Evolutionary conservation across 2,329 filamentous ascomycete genomes (phyloP), one percentile per base, ranked within the genome.

Genomic region (Lachnellula occidentalis): DNA sequence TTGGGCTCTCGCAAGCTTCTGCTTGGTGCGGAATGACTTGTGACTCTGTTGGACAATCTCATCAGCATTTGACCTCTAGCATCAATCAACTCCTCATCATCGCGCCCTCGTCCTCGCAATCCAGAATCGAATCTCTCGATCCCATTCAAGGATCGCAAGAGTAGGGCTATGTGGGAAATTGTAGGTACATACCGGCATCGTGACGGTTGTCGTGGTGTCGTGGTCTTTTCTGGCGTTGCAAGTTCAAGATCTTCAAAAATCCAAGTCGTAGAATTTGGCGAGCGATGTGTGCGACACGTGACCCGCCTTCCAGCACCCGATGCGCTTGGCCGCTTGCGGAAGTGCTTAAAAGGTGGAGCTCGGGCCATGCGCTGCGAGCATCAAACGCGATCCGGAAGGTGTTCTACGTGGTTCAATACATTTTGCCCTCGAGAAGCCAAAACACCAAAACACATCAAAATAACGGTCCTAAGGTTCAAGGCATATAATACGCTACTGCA

Each of bases 11-110:
- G 94, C 94, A 82, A 99, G 91, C 94, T 99, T 99, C 80, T 95
- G 88, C 92, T 99, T 99, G 80, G 92, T 96, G 78, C 92, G 89
- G 91, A 99, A 99, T 76, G 92, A 90, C 88, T 99, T 99, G 83
- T 99, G 91, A 87, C 88, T 92, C 92, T 97, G 76, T 74, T 59
- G 57, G 60, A 54, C 42, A 50, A 41, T 53, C 43, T 58, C 45
- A 50, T 65, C 48, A 62, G 58, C 48, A 31, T 56, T 31, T 31
- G 27, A 31, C 27, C 27, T 31, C 39, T 48, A 50, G 41, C n/a
- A 48, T 46, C 39, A 12, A 15, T 45, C 12, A 12, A 52, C 14
- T 41, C 19, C 14, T 48, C 27, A 31, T 22, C 11, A 37, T 34
- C 36, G 21, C 17, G 15, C 51, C 41, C 7, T 21, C 8, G 11